phyloP scores from a whole-genome alignment of 2,329 filamentous ascomycete species.

The Stagonosporopsis rhizophila region DNA sequence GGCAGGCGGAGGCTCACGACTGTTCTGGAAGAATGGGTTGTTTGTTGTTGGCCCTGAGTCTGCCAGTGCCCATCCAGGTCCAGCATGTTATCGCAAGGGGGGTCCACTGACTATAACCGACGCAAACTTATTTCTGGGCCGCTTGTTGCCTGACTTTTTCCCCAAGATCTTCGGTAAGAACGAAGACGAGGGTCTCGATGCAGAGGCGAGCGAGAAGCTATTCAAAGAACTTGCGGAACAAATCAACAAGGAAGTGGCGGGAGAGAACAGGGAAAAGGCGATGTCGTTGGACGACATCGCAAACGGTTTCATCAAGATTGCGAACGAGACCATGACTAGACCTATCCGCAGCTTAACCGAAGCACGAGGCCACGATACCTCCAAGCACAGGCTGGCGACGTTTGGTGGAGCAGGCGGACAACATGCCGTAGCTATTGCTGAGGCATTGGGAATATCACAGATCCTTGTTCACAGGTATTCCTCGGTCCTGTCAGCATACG shows the following conservation, averaged over 20 bases:
- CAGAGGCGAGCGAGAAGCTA: constrained; percentile 74
- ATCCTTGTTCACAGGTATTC: constrained; percentile 88
- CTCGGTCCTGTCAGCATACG: constrained; percentile 87
- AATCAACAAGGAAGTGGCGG: constrained; percentile 77
- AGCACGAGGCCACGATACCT: constrained; percentile 89
- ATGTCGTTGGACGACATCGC: constrained; percentile 87
- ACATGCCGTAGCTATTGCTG: constrained; percentile 89
- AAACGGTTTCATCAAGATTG: constrained; percentile 86
- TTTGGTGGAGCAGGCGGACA: constrained; percentile 93
- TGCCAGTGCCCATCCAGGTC: constrained; percentile 86
- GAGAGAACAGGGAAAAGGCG: constrained; percentile 61
- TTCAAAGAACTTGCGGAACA: constrained; percentile 78
- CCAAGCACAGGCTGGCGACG: constrained; percentile 86
- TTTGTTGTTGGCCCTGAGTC: constrained; percentile 92
- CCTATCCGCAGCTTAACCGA: constrained; percentile 91
- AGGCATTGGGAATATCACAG: constrained; percentile 82
- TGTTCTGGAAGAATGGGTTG: constrained; percentile 88
- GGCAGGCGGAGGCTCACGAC: constrained; percentile 81
- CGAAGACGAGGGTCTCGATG: constrained; percentile 81
- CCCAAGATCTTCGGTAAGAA: constrained; percentile 94
- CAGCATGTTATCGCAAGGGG: constrained; percentile 88
- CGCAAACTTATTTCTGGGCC: constrained; percentile 84
- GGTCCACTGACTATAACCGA: constrained; percentile 93
- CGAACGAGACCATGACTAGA: constrained; percentile 89
- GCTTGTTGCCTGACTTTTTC: constrained; percentile 88